Conservation (phyloP, 768 basidiomycete genomes). For the Lactarius hatsudake region DNA sequence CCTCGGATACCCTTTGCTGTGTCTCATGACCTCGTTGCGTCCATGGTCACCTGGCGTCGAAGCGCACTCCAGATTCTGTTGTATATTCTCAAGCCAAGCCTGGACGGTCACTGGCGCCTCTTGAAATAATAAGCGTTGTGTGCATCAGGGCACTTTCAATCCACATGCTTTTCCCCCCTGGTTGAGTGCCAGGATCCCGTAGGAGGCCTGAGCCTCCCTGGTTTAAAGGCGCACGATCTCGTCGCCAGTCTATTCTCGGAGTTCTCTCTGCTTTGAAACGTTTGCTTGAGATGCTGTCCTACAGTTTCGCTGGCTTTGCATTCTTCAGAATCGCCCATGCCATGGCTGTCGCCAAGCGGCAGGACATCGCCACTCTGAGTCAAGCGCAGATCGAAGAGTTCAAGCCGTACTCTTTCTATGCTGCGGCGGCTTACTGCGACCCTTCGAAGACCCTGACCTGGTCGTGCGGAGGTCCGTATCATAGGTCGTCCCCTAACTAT, state of each 20-base stretch:
- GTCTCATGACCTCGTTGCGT: background rate
- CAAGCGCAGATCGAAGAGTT: conserved; percentile 40
- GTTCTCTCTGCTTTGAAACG: background rate
- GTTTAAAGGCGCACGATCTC: background rate
- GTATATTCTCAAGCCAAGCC: background rate
- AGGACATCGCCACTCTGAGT: background rate
- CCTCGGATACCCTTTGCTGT: background rate
- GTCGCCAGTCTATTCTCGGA: background rate
- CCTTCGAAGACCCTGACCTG: conserved; percentile 44
- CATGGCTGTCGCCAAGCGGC: background rate
- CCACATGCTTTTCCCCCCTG: background rate
- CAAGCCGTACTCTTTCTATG: conserved; percentile 50
- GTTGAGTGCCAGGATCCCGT: background rate
- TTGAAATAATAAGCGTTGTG: background rate
- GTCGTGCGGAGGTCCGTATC: conserved; percentile 47
- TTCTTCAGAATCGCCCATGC: conserved; percentile 3
- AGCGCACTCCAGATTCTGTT: background rate
- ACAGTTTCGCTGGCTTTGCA: background rate
- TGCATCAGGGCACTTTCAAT: background rate
- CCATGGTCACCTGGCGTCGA: background rate
- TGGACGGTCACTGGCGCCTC: background rate
- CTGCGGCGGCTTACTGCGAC: conserved; percentile 50
- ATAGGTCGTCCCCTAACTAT: too few species aligned
- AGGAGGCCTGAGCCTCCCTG: background rate
- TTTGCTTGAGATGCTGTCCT: conserved; percentile 2